These are phyloP conservation scores for Protostelium mycophagum DNA, from an alignment of 78 protist species.

Conservation along the genomic window DNA sequence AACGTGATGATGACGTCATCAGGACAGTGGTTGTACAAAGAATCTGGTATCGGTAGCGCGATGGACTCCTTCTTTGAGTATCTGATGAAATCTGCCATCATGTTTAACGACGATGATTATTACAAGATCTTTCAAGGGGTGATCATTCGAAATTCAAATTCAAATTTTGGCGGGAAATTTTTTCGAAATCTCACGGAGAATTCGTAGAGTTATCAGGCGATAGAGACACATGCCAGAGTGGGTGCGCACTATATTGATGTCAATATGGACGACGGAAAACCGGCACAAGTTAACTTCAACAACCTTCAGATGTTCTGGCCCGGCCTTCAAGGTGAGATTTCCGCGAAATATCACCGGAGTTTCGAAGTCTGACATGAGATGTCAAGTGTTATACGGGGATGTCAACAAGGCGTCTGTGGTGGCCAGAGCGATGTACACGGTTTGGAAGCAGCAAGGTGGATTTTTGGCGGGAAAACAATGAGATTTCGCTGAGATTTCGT, in stretches of 20 bases:
- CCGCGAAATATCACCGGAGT: too few species aligned
- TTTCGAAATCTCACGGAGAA: not conserved
- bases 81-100: conserved; percentile 63
- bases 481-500: not conserved
- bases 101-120: conserved; percentile 54
- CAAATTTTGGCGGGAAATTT: conserved; percentile 4
- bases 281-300: not conserved
- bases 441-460: conserved; percentile 12
- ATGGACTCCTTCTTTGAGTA: conserved; percentile 90
- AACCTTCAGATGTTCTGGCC: conserved; percentile 5
- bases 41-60: conserved; percentile 79
- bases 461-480: not conserved
- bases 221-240: conserved; percentile 3
- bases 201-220: not conserved
- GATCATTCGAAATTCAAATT: not conserved
- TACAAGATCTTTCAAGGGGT: conserved; percentile 19
- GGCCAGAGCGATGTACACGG: conserved; percentile 38
- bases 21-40: conserved; percentile 79
- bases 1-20: too few species aligned
- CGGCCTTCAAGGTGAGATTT: conserved; percentile 8
- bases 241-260: conserved; percentile 71
- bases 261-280: conserved; percentile 45
- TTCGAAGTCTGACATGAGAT: conserved; percentile 7
- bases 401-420: not conserved
- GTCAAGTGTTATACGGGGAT: conserved; percentile 5